Evolutionary conservation across 2,329 filamentous ascomycete genomes (phyloP).

Genomic region (Claviceps cyperi): DNA sequence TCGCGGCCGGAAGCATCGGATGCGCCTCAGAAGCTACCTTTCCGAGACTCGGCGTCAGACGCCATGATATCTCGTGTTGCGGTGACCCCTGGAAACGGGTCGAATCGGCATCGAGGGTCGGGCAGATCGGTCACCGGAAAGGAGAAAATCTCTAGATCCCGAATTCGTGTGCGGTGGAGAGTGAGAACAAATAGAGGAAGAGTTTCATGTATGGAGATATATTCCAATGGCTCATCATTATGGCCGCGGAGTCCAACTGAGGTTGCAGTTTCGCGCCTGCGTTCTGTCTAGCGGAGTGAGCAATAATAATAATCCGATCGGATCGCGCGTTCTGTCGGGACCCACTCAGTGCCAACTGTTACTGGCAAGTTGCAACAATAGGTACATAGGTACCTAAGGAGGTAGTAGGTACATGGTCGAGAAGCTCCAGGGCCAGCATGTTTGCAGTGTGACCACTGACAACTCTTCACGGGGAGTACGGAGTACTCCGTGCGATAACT

Average conservation of each 20-base stretch:
- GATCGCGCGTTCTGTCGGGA: not conserved
- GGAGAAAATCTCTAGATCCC: not conserved
- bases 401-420: too few species aligned
- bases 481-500: too few species aligned
- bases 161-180: not conserved
- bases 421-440: too few species aligned
- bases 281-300: not conserved
- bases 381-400: too few species aligned
- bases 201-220: not conserved
- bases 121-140: not conserved
- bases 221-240: not conserved
- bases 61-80: slow-evolving; percentile 7
- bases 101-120: not conserved
- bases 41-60: slow-evolving; percentile 13
- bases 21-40: slow-evolving; percentile 11
- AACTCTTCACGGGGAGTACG: too few species aligned
- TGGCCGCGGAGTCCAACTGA: not conserved
- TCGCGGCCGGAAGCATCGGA: not conserved
- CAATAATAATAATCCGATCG: not conserved
- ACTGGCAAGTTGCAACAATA: too few species aligned
- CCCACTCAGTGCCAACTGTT: not conserved
- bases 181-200: not conserved
- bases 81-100: not conserved
- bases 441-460: too few species aligned
- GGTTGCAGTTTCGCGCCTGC: not conserved